Base-by-base conservation (phyloP, 2,329 filamentous ascomycete species). In the Sphaerostilbella broomeana region DNA sequence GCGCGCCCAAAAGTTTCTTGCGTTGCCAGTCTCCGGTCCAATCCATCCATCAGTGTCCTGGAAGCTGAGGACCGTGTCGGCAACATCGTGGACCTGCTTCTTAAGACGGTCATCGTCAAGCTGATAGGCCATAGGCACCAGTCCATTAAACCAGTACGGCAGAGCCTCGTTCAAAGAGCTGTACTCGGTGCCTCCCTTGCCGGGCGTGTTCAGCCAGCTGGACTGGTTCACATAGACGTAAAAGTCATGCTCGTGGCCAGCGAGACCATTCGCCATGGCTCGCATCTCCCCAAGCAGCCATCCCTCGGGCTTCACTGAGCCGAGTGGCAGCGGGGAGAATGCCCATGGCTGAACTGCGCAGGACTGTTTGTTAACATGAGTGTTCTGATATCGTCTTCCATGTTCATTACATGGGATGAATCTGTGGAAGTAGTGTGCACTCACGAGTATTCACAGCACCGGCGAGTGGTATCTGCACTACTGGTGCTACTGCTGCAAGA, bases 81-180 rank as follows among this genome's bases (percentile, higher is more conserved):
- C 72, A 10, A 52, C 47, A 1, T 40, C 10, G 4, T 43, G 32
- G 4, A 47, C 67, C 43, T 78, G 72, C 0, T 44, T 50, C 50
- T 73, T 72, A 26, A 58, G 47, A 8, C 47, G 34, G 3, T 44
- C 40, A 51, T 77, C 65, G 25, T 71, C 59, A 2, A 73, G 53
- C 0, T 57, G 54, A 47, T 71, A 79, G 1, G 75, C 73, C 35
- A 79, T 56, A 2, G 74, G 73, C 0, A 79, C 73, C 2, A 78
- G 57, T 2, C 68, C 70, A 48, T 79, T 79, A 54, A 77, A 72
- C 72, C 75, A 79, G 53, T 79, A 79, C 0, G 75, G 72, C 15
- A 72, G 61, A 1, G 65, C 72, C 57, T 79, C 75, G 47, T 76
- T 69, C 6, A 79, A 54, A n/a, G 57, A 59, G 40, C 67, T 73